A percentile compares a stretch with the other conserved stretches of the same genome.
These are phyloP conservation scores for Bocquillonia castaneifolia DNA, from an alignment of 441 rosid genomes.

Conservation along the genomic window DNA sequence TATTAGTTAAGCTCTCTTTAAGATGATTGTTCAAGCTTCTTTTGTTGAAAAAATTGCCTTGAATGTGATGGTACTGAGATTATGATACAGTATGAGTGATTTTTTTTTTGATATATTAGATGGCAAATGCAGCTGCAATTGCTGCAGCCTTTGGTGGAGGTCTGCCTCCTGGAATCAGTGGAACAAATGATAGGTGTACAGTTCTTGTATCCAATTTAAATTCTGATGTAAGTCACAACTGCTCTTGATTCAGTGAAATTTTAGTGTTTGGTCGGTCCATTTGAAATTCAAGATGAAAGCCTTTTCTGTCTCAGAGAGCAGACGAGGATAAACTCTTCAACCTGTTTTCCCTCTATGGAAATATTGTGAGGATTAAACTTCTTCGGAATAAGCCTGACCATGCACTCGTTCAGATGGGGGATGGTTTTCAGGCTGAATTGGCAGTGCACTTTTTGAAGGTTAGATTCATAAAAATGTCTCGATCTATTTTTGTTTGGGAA, in stretches of 20 bases:
- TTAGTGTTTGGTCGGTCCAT: conserved; percentile 5
- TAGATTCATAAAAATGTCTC: conserved; percentile 16
- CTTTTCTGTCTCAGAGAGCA: conserved; percentile 46
- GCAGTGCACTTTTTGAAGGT: conserved; percentile 97
- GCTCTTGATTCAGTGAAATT: conserved; percentile 2
- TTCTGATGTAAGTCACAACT: conserved; percentile 62
- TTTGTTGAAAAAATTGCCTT: neutral
- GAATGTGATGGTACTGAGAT: neutral
- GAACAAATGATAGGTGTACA: conserved; percentile 93
- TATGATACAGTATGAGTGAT: conserved; percentile 5
- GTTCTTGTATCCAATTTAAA: conserved; percentile 81
- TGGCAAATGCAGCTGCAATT: conserved; percentile 86
- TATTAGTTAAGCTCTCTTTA: neutral
- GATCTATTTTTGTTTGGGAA: neutral
- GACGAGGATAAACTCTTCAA: conserved; percentile 96
- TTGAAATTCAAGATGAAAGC: conserved; percentile 12
- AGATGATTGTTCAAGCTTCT: conserved; percentile 6
- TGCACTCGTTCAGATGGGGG: conserved; percentile 98
- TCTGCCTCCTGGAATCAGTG: conserved; percentile 93
- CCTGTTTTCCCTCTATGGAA: conserved; percentile 90
- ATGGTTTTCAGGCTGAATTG: conserved; percentile 95
- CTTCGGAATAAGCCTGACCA: conserved; percentile 97
- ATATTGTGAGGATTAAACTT: conserved; percentile 86
- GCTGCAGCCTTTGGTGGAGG: conserved; percentile 97
- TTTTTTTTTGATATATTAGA: conserved; percentile 35